Evolutionary conservation across 345 rosid genomes (phyloP).

Genomic region (Linum trigynum): DNA sequence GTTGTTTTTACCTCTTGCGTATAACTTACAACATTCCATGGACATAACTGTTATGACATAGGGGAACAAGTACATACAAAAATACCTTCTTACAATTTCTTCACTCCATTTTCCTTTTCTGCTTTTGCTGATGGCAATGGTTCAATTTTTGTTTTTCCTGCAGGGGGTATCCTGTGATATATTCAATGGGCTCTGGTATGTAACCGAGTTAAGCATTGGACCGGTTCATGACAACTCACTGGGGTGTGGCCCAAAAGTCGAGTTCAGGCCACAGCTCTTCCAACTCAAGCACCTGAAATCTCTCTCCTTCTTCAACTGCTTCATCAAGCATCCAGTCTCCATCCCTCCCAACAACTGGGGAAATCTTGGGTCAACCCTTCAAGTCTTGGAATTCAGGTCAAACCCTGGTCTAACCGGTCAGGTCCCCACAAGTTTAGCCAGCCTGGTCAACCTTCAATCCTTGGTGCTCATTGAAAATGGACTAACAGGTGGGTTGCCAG

Average conservation of each 20-base stretch:
- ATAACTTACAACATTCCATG: background rate
- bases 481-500: slow-evolving; percentile 48
- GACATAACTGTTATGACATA: background rate
- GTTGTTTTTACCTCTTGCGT: background rate
- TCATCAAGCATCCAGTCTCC: slow-evolving; percentile 34
- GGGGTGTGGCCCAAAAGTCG: slow-evolving; percentile 39
- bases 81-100: background rate
- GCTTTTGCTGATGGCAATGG: background rate
- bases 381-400: slow-evolving; percentile 64
- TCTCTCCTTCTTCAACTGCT: slow-evolving; percentile 61
- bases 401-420: slow-evolving; percentile 71
- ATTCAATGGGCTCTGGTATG: slow-evolving; percentile 66
- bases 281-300: slow-evolving; percentile 70
- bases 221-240: slow-evolving; percentile 64
- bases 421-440: slow-evolving; percentile 44
- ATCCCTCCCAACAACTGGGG: slow-evolving; percentile 45
- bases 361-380: slow-evolving; percentile 41
- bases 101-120: background rate
- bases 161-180: slow-evolving; percentile 94
- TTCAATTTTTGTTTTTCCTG: slow-evolving; percentile 1
- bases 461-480: slow-evolving; percentile 66
- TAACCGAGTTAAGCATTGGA: slow-evolving; percentile 68
- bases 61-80: background rate
- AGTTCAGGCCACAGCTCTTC: slow-evolving; percentile 55
- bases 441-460: slow-evolving; percentile 55